phyloP scores from a whole-genome alignment of 2,329 filamentous ascomycete genomes.

The Colletotrichum trifolii region DNA sequence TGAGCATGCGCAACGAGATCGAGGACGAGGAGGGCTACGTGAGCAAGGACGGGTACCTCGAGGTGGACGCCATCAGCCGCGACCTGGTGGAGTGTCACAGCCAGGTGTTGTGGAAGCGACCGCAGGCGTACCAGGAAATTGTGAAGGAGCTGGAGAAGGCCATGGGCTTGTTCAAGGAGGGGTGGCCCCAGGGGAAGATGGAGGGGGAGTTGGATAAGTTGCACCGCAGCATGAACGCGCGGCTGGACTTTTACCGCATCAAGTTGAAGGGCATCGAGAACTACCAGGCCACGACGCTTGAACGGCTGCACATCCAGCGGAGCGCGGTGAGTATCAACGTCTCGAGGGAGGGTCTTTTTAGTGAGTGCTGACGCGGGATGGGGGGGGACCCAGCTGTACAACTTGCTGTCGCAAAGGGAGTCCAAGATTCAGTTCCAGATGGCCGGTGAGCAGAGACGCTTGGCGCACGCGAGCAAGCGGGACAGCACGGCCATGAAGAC shows the following conservation, averaged over 20 bases:
- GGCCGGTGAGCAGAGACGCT: slow-evolving; percentile 67
- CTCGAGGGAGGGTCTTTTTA: background rate
- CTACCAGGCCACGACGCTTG: slow-evolving; percentile 71
- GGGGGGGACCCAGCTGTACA: slow-evolving; percentile 62
- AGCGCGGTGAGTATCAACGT: slow-evolving; percentile 57
- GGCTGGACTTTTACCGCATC: slow-evolving; percentile 69
- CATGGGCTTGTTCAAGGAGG: slow-evolving; percentile 56
- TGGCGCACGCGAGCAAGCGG: slow-evolving; percentile 69
- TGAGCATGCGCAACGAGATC: slow-evolving; percentile 70
- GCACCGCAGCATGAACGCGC: slow-evolving; percentile 63
- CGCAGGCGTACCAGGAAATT: slow-evolving; percentile 69
- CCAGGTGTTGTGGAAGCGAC: slow-evolving; percentile 71
- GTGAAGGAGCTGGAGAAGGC: slow-evolving; percentile 59
- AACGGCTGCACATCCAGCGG: slow-evolving; percentile 70
- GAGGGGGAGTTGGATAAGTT: slow-evolving; percentile 53
- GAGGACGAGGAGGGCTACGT: slow-evolving; percentile 66
- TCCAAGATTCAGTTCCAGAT: slow-evolving; percentile 73
- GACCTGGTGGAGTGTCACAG: slow-evolving; percentile 73
- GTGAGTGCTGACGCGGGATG: slow-evolving; percentile 8
- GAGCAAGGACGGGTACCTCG: slow-evolving; percentile 59
- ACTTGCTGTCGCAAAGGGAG: slow-evolving; percentile 74
- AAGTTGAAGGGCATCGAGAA: slow-evolving; percentile 72
- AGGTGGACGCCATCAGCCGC: slow-evolving; percentile 69
- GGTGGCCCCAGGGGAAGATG: slow-evolving; percentile 41
- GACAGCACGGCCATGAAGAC: slow-evolving; percentile 75